A percentile compares a stretch with the other conserved stretches of the same genome.
Evolutionary conservation across 176 grass and related monocot genomes (phyloP).

Genomic region (Tillandsia leiboldiana): DNA sequence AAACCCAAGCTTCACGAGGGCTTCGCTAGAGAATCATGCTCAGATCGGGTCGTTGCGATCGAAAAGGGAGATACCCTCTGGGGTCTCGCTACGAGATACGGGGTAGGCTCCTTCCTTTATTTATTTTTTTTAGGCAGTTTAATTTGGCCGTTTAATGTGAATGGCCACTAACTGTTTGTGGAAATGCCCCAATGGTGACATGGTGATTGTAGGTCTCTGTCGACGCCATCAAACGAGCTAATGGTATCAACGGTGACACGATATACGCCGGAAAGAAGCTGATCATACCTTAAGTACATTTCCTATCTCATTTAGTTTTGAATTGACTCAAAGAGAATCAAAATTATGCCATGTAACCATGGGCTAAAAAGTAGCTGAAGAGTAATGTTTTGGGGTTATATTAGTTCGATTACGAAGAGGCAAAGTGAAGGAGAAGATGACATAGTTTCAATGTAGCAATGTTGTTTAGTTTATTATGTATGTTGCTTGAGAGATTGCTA

Average conservation of each 20-base stretch:
- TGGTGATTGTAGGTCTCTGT: neutral
- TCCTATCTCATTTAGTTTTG: neutral
- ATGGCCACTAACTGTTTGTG: neutral
- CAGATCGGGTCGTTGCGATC: neutral
- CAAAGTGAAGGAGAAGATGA: neutral
- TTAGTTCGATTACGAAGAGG: no score
- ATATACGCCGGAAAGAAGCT: constrained; percentile 9
- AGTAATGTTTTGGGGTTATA: no score
- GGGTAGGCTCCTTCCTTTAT: neutral
- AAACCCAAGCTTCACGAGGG: neutral
- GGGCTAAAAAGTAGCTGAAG: no score
- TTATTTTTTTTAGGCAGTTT: neutral
- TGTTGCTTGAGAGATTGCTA: no score
- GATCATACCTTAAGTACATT: neutral
- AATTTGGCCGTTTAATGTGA: neutral
- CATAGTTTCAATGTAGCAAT: neutral
- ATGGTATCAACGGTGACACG: neutral
- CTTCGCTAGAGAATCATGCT: neutral
- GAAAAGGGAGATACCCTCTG: constrained; percentile 7
- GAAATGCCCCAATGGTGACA: neutral
- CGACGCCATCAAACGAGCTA: constrained; percentile 6
- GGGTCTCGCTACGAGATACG: neutral
- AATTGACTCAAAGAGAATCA: neutral
- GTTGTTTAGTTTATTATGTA: neutral
- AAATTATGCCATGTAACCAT: no score